phyloP scores from a whole-genome alignment of 768 basidiomycete genomes.

The Lactarius deliciosus region DNA sequence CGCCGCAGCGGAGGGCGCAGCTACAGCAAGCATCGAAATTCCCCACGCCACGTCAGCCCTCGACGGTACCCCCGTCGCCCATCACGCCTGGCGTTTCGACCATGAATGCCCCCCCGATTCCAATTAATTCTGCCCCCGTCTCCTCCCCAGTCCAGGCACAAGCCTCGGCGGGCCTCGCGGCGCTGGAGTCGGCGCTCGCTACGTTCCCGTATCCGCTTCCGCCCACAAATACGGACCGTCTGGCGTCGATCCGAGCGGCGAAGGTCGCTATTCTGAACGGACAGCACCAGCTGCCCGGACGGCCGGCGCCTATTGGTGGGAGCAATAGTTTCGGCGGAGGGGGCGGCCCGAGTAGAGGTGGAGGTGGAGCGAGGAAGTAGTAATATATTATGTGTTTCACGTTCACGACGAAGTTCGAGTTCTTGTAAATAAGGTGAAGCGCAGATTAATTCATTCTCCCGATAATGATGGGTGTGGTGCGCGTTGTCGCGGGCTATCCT shows the following conservation, averaged over 20 bases:
- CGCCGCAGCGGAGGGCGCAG: constrained; percentile 1
- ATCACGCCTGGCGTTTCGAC: neutral
- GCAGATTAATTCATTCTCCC: neutral
- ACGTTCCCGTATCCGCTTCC: neutral
- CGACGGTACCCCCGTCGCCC: neutral
- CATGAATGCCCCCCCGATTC: neutral
- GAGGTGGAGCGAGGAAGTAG: neutral
- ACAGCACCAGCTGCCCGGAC: neutral
- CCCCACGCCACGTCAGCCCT: neutral
- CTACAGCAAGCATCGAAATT: neutral
- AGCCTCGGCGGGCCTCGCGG: neutral
- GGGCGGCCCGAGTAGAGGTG: neutral
- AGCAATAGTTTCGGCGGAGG: neutral
- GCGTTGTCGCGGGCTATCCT: neutral
- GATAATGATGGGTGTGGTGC: neutral
- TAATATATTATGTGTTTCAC: neutral
- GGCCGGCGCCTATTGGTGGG: neutral
- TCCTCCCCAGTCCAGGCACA: neutral
- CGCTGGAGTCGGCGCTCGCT: neutral
- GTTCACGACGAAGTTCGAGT: neutral
- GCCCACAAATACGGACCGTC: neutral
- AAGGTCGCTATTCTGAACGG: constrained; percentile 15
- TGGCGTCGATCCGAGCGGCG: constrained; percentile 12
- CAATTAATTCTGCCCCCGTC: neutral
- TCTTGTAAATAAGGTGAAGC: neutral